A percentile compares a stretch with the other conserved stretches of the same genome.
phyloP scores from a whole-genome alignment of 2,329 filamentous ascomycete genomes.

The Hypomyces perniciosus region DNA sequence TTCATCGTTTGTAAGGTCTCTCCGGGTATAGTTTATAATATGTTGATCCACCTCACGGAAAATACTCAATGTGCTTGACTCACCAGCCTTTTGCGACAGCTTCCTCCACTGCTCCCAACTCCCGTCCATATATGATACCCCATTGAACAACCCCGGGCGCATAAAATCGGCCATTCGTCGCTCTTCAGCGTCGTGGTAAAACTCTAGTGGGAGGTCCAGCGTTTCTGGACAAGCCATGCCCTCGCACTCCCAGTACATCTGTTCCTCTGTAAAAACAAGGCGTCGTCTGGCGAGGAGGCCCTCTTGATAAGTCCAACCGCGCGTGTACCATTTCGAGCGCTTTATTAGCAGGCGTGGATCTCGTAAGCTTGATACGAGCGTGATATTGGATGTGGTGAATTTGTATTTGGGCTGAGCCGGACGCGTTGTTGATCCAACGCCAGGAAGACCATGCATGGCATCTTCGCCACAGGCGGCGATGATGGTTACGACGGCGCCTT shows the following conservation, averaged over 20 bases:
- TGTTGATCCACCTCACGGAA: slow-evolving; percentile 31
- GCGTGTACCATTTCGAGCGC: slow-evolving; percentile 28
- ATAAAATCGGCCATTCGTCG: slow-evolving; percentile 32
- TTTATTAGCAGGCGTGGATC: slow-evolving; percentile 25
- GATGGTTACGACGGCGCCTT: slow-evolving; percentile 30
- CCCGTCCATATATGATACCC: slow-evolving; percentile 29
- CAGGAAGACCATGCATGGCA: slow-evolving; percentile 29
- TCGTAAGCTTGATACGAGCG: slow-evolving; percentile 27
- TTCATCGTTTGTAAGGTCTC: slow-evolving; percentile 24
- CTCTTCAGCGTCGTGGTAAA: slow-evolving; percentile 28
- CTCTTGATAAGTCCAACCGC: slow-evolving; percentile 37
- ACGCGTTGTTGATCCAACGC: slow-evolving; percentile 24
- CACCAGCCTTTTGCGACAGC: slow-evolving; percentile 22
- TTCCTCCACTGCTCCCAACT: slow-evolving; percentile 32
- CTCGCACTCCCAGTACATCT: slow-evolving; percentile 36
- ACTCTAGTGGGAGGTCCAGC: slow-evolving; percentile 25
- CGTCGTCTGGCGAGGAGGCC: slow-evolving; percentile 30
- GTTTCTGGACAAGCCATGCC: slow-evolving; percentile 33
- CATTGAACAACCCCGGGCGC: slow-evolving; percentile 29
- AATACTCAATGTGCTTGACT: slow-evolving; percentile 29
- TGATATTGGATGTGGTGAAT: slow-evolving; percentile 26
- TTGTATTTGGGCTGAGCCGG: slow-evolving; percentile 26
- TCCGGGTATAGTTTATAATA: slow-evolving; percentile 26
- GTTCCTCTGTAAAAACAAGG: slow-evolving; percentile 33
- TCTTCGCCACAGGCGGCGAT: slow-evolving; percentile 31